Conservation (phyloP, 2,329 filamentous ascomycete genomes). For the Orbilia javanica region DNA sequence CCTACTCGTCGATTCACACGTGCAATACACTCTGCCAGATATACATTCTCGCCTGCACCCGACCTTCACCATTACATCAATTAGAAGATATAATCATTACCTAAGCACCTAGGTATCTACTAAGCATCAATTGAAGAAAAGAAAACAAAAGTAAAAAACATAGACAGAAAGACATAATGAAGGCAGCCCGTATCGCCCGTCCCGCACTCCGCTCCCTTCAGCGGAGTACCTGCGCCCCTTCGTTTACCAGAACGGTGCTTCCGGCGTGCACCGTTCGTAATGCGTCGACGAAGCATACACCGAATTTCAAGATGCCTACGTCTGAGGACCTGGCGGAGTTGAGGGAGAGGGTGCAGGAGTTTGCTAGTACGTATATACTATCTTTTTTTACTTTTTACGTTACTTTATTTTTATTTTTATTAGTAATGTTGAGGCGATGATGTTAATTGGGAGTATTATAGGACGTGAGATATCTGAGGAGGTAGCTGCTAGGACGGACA, state of each 20-base stretch:
- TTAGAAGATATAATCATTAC: no score
- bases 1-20: no score
- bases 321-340: constrained; percentile 82
- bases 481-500: constrained; percentile 84
- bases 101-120: no score
- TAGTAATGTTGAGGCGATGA: background rate
- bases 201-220: constrained; percentile 24
- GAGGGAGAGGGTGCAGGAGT: constrained; percentile 86
- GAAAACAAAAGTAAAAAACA: no score
- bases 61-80: no score
- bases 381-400: no score
- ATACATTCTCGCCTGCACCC: no score
- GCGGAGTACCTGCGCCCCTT: background rate
- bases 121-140: no score
- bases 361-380: constrained; percentile 74
- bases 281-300: constrained; percentile 76
- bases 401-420: background rate
- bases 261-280: constrained; percentile 65
- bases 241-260: constrained; percentile 65
- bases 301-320: constrained; percentile 77
- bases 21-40: no score
- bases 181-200: constrained; percentile 32
- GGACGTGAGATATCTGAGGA: constrained; percentile 87
- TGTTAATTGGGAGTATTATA: constrained; percentile 19
- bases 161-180: no score